Percentiles rank a stretch among this genome's conserved stretches.
Evolutionary conservation across 148 eudicot species (phyloP).

Genomic region (Silene latifolia): DNA sequence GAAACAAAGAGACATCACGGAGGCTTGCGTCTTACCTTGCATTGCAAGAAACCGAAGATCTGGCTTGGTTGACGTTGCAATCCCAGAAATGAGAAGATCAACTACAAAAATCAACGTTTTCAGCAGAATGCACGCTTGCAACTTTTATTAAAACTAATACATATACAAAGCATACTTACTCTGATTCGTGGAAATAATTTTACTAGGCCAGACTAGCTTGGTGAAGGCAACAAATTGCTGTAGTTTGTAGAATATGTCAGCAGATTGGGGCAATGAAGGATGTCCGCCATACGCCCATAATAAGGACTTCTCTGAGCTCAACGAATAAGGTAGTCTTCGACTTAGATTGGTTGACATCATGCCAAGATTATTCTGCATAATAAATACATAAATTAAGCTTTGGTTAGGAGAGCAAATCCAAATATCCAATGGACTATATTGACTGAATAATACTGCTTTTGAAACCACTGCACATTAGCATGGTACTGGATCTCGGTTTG

Average conservation of each 20-base stretch:
- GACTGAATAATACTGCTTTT: background rate
- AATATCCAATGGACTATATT: background rate
- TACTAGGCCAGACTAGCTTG: slow-evolving; percentile 53
- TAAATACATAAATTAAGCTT: slow-evolving; percentile 15
- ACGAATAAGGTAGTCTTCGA: slow-evolving; percentile 43
- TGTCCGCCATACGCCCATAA: slow-evolving; percentile 93
- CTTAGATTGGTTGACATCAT: slow-evolving; percentile 23
- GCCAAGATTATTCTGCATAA: slow-evolving; percentile 24
- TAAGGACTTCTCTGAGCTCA: slow-evolving; percentile 65
- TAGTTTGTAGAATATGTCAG: slow-evolving; percentile 56
- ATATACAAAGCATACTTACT: slow-evolving; percentile 30
- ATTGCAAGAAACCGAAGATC: slow-evolving; percentile 69
- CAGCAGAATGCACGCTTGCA: slow-evolving; percentile 7
- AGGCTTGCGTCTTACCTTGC: slow-evolving; percentile 49
- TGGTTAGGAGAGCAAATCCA: background rate
- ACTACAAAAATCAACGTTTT: slow-evolving; percentile 26
- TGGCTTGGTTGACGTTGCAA: slow-evolving; percentile 46
- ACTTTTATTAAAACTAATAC: background rate
- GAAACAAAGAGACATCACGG: background rate
- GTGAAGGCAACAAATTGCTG: slow-evolving; percentile 51
- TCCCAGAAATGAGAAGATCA: slow-evolving; percentile 30
- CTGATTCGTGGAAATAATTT: slow-evolving; percentile 26
- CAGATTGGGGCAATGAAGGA: slow-evolving; percentile 65
- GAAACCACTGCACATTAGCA: background rate
- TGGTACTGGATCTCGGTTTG: no score